Conservation (phyloP, 2,329 filamentous ascomycete species). For the Sporothrix humicola region DNA sequence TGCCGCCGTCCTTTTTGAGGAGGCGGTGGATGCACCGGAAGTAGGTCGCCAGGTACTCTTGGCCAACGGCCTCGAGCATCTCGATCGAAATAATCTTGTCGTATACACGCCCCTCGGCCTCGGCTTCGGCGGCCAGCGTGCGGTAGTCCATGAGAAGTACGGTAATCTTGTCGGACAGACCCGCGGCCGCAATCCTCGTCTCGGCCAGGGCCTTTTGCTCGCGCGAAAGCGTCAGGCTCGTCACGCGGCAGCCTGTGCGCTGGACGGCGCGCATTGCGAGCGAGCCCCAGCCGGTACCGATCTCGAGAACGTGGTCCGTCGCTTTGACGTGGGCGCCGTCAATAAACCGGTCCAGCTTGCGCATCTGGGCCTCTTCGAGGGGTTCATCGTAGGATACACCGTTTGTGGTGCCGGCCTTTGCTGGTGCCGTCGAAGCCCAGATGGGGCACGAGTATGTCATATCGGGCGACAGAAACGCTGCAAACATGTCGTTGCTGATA, state of each 20-base stretch:
- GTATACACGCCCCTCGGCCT: constrained; percentile 57
- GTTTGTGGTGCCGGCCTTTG: constrained; percentile 40
- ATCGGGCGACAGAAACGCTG: constrained; percentile 73
- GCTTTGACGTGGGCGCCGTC: constrained; percentile 66
- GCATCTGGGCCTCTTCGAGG: constrained; percentile 69
- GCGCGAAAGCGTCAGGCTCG: constrained; percentile 69
- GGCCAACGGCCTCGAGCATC: constrained; percentile 77
- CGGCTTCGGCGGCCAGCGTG: constrained; percentile 51
- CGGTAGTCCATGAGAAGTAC: constrained; percentile 74
- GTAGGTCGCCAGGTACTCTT: constrained; percentile 70
- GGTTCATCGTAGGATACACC: constrained; percentile 57
- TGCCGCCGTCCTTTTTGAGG: constrained; percentile 68
- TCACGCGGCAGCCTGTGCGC: constrained; percentile 70
- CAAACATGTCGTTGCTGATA: constrained; percentile 77
- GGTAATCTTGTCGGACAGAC: constrained; percentile 64
- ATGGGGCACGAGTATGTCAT: constrained; percentile 79
- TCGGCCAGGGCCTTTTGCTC: constrained; percentile 74
- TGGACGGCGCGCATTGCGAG: constrained; percentile 73
- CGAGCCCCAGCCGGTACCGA: constrained; percentile 77
- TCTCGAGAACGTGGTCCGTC: constrained; percentile 73
- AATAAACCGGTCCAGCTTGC: constrained; percentile 70
- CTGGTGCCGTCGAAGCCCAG: constrained; percentile 53
- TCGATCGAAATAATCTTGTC: constrained; percentile 78
- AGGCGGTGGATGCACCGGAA: constrained; percentile 68
- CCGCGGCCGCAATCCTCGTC: constrained; percentile 66